phyloP scores from a whole-genome alignment of 1,139 yeast species.

The Blastobotrys ciferrii region DNA sequence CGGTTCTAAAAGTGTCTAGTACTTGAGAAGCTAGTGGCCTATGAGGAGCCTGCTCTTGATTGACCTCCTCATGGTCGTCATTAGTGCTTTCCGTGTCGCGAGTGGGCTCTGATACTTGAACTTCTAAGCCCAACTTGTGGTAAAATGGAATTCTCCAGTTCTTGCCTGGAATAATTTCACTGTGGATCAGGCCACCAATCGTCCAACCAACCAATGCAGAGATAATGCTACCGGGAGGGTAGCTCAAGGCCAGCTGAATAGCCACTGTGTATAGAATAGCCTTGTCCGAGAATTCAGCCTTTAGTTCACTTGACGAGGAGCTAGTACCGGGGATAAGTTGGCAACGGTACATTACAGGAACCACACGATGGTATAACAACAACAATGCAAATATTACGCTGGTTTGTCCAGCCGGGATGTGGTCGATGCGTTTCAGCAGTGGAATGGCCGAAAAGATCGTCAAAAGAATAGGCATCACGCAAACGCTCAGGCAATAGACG shows the following conservation, averaged over 20 bases:
- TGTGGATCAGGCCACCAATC: slow-evolving; percentile 55
- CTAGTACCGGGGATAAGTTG: slow-evolving; percentile 41
- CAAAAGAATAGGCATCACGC: slow-evolving; percentile 40
- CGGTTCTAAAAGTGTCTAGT: slow-evolving; percentile 52
- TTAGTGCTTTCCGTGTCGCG: slow-evolving; percentile 45
- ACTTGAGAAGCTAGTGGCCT: slow-evolving; percentile 59
- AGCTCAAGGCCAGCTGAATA: slow-evolving; percentile 46
- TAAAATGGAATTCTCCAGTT: slow-evolving; percentile 47
- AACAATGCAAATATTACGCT: slow-evolving; percentile 59
- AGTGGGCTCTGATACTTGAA: slow-evolving; percentile 24
- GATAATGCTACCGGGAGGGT: slow-evolving; percentile 43
- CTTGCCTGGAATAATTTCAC: slow-evolving; percentile 61
- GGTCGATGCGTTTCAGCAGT: slow-evolving; percentile 10
- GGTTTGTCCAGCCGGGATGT: slow-evolving; percentile 59
- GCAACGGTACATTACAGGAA: slow-evolving; percentile 63
- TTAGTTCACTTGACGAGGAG: slow-evolving; percentile 27
- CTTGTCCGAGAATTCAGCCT: slow-evolving; percentile 47
- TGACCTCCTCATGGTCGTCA: too few relatives aligned
- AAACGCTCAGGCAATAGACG: slow-evolving; percentile 36
- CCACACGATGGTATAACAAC: slow-evolving; percentile 52
- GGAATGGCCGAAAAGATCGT: slow-evolving; percentile 23
- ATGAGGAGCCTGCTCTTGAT: slow-evolving; percentile 27
- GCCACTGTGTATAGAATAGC: slow-evolving; percentile 54
- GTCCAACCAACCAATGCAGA: slow-evolving; percentile 57
- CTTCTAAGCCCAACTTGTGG: slow-evolving; percentile 23